Evolutionary conservation across 1,139 yeast species (phyloP).

Genomic region (Pichia terricola): DNA sequence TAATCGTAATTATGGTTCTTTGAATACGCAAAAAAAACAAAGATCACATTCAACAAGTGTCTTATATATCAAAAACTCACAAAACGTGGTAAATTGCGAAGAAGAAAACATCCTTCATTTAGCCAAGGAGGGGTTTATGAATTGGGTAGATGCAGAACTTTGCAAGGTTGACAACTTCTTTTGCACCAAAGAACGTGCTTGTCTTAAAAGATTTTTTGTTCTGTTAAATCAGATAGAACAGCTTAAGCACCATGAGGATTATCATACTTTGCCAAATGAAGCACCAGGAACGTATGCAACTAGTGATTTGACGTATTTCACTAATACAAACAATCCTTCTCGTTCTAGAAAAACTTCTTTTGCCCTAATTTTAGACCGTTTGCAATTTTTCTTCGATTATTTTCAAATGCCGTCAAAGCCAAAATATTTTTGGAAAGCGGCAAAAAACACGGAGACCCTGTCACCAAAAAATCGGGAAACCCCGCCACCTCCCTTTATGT

Average conservation of each 20-base stretch:
- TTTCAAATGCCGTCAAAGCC: conserved; percentile 10
- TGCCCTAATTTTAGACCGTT: not conserved
- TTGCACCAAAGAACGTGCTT: conserved; percentile 48
- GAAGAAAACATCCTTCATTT: conserved; percentile 17
- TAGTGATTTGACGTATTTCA: no score
- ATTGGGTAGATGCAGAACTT: conserved; percentile 55
- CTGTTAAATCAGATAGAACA: conserved; percentile 61
- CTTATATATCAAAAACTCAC: conserved; percentile 2
- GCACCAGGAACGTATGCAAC: no score
- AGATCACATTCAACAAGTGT: conserved; percentile 8
- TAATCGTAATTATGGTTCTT: no score
- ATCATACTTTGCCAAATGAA: not conserved
- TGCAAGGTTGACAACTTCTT: conserved; percentile 52
- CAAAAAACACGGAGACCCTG: no score
- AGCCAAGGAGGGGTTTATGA: conserved; percentile 37
- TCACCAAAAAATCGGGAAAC: not conserved
- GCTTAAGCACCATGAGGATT: conserved; percentile 31
- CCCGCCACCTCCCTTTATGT: conserved; percentile 46
- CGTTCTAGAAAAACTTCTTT: no score
- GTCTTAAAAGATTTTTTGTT: conserved; percentile 46
- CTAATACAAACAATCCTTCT: no score
- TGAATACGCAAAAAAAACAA: no score
- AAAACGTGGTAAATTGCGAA: conserved; percentile 4
- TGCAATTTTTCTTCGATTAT: conserved; percentile 7
- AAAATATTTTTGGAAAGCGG: conserved; percentile 5